Conservation (phyloP, 2,329 filamentous ascomycete genomes). For the Hymenoscyphus scutula region DNA sequence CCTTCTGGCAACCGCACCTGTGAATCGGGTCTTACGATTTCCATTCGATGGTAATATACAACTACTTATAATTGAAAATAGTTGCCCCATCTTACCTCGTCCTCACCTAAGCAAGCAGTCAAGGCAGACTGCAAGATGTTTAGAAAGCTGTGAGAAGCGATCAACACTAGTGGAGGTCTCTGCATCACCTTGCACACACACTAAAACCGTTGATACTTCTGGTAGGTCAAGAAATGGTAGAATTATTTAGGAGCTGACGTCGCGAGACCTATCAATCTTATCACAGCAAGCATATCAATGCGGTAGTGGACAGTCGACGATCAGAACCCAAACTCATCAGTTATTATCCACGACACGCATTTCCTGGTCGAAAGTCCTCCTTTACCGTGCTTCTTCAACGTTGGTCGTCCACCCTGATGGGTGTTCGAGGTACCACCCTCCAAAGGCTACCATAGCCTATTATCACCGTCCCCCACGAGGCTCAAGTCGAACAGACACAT, state of each 20-base stretch:
- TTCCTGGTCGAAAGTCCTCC: neutral
- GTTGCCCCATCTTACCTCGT: neutral
- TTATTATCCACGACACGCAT: too few species aligned
- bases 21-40: neutral
- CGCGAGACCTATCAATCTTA: neutral
- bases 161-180: neutral
- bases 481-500: neutral
- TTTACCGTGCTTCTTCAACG: neutral
- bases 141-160: constrained; percentile 1
- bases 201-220: neutral
- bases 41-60: neutral
- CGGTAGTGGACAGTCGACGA: neutral
- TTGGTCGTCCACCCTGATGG: neutral
- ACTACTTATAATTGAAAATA: neutral
- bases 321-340: neutral
- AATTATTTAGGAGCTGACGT: neutral
- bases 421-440: neutral
- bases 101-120: neutral
- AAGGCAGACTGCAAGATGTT: constrained; percentile 1
- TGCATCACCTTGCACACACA: constrained; percentile 1
- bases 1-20: neutral
- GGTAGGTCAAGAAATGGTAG: neutral
- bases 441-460: neutral
- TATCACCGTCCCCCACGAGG: neutral
- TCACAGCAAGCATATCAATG: neutral